Base-by-base conservation (phyloP, 257 asterid species). In the Penstemon barbatus region DNA sequence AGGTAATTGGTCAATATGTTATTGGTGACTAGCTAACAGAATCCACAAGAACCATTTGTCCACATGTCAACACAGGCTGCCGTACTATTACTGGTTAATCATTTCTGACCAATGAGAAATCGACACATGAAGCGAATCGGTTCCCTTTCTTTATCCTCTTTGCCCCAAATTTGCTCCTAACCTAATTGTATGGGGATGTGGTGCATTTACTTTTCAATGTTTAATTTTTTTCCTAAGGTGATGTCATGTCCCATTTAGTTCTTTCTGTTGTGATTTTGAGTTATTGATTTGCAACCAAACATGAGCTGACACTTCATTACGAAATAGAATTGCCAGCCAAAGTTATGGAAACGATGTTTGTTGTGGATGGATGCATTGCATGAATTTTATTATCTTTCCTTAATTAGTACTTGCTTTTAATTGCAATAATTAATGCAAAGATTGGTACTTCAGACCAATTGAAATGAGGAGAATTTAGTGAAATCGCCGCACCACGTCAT, bases 11-110 rank as follows among this genome's bases (percentile, higher is more conserved):
- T 4, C 43, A 10, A 63, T 4, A 43, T 18, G 25, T 46, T 8
- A 43, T 43, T 62, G 67, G 54, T 44, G 51, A 41, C 12, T 10
- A 44, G 13, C 40, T 41, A 45, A 44, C 67, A 61, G 55, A 5
- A 18, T 62, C 67, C 38, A 45, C 54, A 44, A 48, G 1, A 41
- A 59, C n/a, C n/a, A n/a, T n/a, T n/a, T n/a, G n/a, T n/a, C 40
- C 39, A 63, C 68, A 57, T 63, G 68, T 44, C 68, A 2, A 2
- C 68, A 63, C 18, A 19, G 68, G 68, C 7, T 63, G 56, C 25
- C 53, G 43, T 33, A 43, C 53, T 61, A 4, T 43, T 61, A 61
- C 66, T 61, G 66, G 41, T 15, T 13, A 63, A 10, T 25, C 12
- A 3, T 41, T 63, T 15, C 46, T 39, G 5, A 43, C 68, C 68